Base-by-base conservation (phyloP, 2,329 filamentous ascomycete species). In the Colletotrichum ledebouriae region DNA sequence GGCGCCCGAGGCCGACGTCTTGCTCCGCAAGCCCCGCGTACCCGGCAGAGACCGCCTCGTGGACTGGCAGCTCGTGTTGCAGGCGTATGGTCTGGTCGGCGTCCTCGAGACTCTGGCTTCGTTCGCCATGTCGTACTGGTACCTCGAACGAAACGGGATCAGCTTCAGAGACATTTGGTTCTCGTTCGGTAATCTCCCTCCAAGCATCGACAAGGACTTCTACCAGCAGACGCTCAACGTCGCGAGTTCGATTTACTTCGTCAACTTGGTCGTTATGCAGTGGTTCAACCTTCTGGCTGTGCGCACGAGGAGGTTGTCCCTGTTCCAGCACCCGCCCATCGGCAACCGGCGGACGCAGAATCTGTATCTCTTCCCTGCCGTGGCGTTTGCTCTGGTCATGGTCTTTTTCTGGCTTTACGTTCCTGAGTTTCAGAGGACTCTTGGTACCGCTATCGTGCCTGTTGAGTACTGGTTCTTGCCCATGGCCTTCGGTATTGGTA, bases 211-310 rank as follows among this genome's bases (percentile, higher is more conserved):
- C 59, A 78, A 84, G 2, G 86, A 87, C 52, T 85, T 84, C 63
- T 87, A 89, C 73, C 80, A 79, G 0, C 77, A 81, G 33, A 84
- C 87, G 70, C 79, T 91, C 25, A 90, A 90, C 70, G 84, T 86
- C 69, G 91, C 90, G 0, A 90, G 87, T 42, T 92, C 89, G 15
- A 90, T 95, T 68, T 94, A 94, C 78, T 94, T 94, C 73, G 87
- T 94, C 72, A 94, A 90, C 67, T 81, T 95, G 22, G 92, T 95
- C 2, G 89, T 94, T 56, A 93, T 94, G 91, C 90, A 93, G 83
- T 90, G 89, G 83, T 94, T 94, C 82, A 93, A 91, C 75, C 82
- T 94, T 4, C 85, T 94, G 74, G 88, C 89, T 1, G 84, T 92
- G 5, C 85, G 91, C 15, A 94, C 88, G 1, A 83, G 89, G 1